Evolutionary conservation across 1,284 basidiomycete species (phyloP), one percentile per base, ranked within the genome.

Genomic region (Trametes sp.): DNA sequence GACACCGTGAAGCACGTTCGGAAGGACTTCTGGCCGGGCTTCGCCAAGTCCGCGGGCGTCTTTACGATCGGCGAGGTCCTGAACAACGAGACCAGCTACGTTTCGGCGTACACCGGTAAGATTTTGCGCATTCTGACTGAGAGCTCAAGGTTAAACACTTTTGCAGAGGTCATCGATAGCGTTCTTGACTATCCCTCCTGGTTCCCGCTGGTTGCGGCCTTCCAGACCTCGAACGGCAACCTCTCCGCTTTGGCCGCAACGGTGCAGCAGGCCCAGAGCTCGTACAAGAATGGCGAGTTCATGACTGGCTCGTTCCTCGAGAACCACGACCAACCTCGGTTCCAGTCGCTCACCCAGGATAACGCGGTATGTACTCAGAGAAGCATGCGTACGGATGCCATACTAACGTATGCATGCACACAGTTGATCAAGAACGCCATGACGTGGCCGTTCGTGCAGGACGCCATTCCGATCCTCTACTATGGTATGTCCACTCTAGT

Each of bases 11-110:
- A 88, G 72, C 87, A 90, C 69, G 81, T 90, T 29, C 80, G 88
- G 35, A 79, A 82, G 53, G 78, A 82, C 62, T 92, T 92, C 73
- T 92, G 89, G 89, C 82, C 87, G 0, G 74, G 72, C 1, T 94
- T 95, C 74, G 89, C 87, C 69, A 77, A 76, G 36, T 83, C 84
- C 24, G 88, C 91, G 0, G 91, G 90, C 1, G 89, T 94, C 38
- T 95, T 93, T 77, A 93, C 90, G 64, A 91, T 94, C 55, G 93
- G 93, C 35, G 93, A 95, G 76, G 90, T 95, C 23, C 88, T 87
- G 67, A 84, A 82, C 29, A 73, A 79, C 50, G 82, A 87, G 55
- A 80, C 91, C 33, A 74, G 77, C 76, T 90, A 77, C 52, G 82
- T 73, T 35, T 42, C 63, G 19, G 59, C 58, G 21, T 73, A 71